Conservation (phyloP, 345 rosid species). For the Kernera saxatilis region DNA sequence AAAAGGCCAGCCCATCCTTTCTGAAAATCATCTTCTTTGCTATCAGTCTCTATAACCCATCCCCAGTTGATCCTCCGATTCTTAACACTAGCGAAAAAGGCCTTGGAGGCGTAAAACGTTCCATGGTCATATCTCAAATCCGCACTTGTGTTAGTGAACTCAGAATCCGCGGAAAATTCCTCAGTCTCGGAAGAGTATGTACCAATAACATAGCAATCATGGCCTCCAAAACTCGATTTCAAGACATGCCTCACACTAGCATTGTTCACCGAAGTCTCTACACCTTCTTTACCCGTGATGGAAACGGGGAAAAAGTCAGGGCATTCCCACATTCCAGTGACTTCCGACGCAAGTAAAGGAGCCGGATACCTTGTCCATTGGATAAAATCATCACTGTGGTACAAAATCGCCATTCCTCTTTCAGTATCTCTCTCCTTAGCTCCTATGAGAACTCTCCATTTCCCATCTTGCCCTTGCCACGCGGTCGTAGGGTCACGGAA, state of each 20-base stretch:
- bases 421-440: background rate
- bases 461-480: slow-evolving; percentile 54
- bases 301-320: slow-evolving; percentile 58
- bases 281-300: slow-evolving; percentile 29
- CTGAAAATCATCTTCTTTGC: slow-evolving; percentile 36
- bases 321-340: slow-evolving; percentile 67
- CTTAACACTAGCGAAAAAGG: slow-evolving; percentile 52
- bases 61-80: slow-evolving; percentile 56
- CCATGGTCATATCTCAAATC: slow-evolving; percentile 66
- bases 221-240: slow-evolving; percentile 43
- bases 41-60: slow-evolving; percentile 62
- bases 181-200: slow-evolving; percentile 39
- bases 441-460: slow-evolving; percentile 52
- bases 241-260: slow-evolving; percentile 45
- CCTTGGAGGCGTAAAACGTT: slow-evolving; percentile 60
- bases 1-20: slow-evolving; percentile 75
- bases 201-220: slow-evolving; percentile 55
- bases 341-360: slow-evolving; percentile 36
- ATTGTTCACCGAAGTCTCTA: slow-evolving; percentile 41
- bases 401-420: slow-evolving; percentile 49
- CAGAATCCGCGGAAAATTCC: slow-evolving; percentile 34
- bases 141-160: slow-evolving; percentile 31
- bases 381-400: slow-evolving; percentile 45
- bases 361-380: slow-evolving; percentile 32
- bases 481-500: slow-evolving; percentile 74